These are phyloP conservation scores for Hymenoscyphus fraxineus DNA, from an alignment of 2,329 filamentous ascomycete species.

Conservation along the genomic window DNA sequence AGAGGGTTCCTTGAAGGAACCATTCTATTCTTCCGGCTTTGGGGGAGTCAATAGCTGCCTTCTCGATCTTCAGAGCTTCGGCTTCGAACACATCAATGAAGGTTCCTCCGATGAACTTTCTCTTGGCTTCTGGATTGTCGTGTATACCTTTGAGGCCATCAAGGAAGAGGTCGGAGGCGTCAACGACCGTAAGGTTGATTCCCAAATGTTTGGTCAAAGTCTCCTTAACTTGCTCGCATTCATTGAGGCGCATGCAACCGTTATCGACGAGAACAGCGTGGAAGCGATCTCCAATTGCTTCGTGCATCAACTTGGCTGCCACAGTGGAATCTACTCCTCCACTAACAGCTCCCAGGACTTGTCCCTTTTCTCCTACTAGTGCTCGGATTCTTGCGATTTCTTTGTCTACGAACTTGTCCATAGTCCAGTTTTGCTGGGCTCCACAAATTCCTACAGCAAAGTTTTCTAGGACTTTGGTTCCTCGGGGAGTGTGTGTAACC, in stretches of 20 bases:
- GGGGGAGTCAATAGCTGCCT: constrained; percentile 61
- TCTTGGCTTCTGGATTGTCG: constrained; percentile 77
- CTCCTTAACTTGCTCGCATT: constrained; percentile 77
- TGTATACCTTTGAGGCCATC: constrained; percentile 67
- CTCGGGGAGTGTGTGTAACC: constrained; percentile 68
- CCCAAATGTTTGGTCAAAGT: constrained; percentile 74
- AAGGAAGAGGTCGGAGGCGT: constrained; percentile 77
- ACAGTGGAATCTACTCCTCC: constrained; percentile 91
- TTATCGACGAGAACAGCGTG: constrained; percentile 83
- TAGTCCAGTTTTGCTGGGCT: constrained; percentile 74
- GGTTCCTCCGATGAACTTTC: constrained; percentile 80
- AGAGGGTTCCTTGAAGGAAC: constrained; percentile 77
- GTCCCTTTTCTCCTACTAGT: constrained; percentile 75
- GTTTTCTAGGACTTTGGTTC: constrained; percentile 71
- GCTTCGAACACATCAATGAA: constrained; percentile 83
- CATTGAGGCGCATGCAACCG: constrained; percentile 78
- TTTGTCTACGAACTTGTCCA: constrained; percentile 76
- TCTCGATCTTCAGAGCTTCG: constrained; percentile 71
- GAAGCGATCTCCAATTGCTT: constrained; percentile 79
- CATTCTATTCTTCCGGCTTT: constrained; percentile 75
- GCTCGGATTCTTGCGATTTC: constrained; percentile 78
- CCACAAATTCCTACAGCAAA: constrained; percentile 81
- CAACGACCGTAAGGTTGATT: constrained; percentile 85
- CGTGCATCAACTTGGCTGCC: constrained; percentile 76
- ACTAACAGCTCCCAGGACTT: constrained; percentile 74